These are phyloP conservation scores for Omphalotus guepiniiformis DNA, from an alignment of 768 basidiomycete species.

Conservation along the genomic window DNA sequence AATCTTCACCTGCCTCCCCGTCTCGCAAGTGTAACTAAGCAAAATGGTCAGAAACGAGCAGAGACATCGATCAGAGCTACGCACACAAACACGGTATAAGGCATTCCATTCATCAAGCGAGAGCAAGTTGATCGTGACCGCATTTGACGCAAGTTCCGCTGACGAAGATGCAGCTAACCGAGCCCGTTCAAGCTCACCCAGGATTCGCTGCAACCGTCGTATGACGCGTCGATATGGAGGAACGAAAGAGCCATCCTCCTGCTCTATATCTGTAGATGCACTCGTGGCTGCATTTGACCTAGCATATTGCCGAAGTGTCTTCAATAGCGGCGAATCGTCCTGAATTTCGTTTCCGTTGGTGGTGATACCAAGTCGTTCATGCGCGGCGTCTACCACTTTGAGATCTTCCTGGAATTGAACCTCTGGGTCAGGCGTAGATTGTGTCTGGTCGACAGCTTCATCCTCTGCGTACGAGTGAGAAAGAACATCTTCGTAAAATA, in stretches of 20 bases:
- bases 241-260: background rate
- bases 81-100: constrained; percentile 47
- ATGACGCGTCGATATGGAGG: background rate
- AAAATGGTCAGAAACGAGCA: background rate
- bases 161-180: constrained; percentile 8
- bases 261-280: background rate
- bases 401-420: constrained; percentile 29
- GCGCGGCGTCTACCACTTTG: constrained; percentile 27
- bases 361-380: constrained; percentile 29
- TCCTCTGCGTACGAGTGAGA: constrained; percentile 21
- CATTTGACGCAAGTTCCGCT: constrained; percentile 12
- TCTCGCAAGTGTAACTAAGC: constrained; percentile 47
- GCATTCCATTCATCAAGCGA: constrained; percentile 51
- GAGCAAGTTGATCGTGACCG: constrained; percentile 42
- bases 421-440: constrained; percentile 12
- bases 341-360: constrained; percentile 1
- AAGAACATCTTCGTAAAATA: constrained; percentile 42
- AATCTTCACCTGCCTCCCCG: constrained; percentile 39
- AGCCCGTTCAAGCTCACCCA: constrained; percentile 2
- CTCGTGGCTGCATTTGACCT: background rate
- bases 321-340: constrained; percentile 9
- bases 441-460: constrained; percentile 2
- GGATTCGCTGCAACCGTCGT: constrained; percentile 1
- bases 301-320: constrained; percentile 3
- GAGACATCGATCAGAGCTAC: constrained; percentile 16